A percentile compares a stretch with the other conserved stretches of the same genome.
These are phyloP conservation scores for Yamadazyma sp. DNA, from an alignment of 1,139 yeast species.

Conservation along the genomic window DNA sequence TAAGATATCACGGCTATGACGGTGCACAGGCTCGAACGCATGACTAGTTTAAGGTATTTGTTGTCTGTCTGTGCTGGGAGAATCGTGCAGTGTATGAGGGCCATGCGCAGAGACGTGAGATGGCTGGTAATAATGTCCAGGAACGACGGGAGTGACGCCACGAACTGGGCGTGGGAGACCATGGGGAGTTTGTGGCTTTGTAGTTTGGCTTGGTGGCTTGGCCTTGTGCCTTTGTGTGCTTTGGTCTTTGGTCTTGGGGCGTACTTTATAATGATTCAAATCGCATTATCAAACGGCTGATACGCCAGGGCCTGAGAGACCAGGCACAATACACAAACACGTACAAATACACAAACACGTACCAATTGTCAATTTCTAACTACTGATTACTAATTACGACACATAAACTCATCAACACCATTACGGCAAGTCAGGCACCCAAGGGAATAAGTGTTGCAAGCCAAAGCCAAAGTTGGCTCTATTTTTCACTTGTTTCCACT, in stretches of 20 bases:
- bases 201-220: not conserved
- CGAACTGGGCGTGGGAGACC: not conserved
- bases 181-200: too few relatives aligned
- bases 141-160: not conserved
- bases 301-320: too few relatives aligned
- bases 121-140: not conserved
- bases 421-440: not conserved
- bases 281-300: too few relatives aligned
- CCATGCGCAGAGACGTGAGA: not conserved
- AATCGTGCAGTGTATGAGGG: not conserved
- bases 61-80: not conserved
- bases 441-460: too few relatives aligned
- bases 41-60: conserved; percentile 5
- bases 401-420: not conserved
- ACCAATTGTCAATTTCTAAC: not conserved
- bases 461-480: too few relatives aligned
- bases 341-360: not conserved
- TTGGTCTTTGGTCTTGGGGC: too few relatives aligned
- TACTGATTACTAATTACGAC: not conserved
- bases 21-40: not conserved
- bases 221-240: not conserved
- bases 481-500: too few relatives aligned
- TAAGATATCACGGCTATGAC: conserved; percentile 28
- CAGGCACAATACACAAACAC: too few relatives aligned
- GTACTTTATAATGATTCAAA: too few relatives aligned